Evolutionary conservation across 805 yeast species (phyloP).

Genomic region (Peterozyma toletana): DNA sequence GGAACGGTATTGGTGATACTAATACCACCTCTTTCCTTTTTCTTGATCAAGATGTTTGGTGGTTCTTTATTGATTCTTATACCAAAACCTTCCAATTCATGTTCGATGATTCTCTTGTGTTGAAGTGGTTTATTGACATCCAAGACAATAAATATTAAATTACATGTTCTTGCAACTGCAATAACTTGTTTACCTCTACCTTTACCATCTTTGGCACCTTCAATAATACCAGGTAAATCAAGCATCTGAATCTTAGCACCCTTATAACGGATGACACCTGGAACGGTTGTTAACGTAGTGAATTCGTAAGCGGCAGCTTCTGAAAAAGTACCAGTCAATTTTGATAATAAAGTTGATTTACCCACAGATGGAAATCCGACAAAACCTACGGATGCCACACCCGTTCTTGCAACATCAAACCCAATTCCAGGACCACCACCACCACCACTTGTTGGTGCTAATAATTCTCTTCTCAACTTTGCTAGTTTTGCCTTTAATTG

Average conservation of each 20-base stretch:
- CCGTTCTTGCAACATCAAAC: constrained; percentile 97
- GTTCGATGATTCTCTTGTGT: constrained; percentile 89
- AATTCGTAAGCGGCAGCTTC: constrained; percentile 98
- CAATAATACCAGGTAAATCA: constrained; percentile 85
- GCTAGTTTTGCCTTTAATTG: constrained; percentile 96
- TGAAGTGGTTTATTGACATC: constrained; percentile 96
- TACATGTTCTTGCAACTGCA: constrained; percentile 98
- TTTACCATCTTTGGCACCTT: constrained; percentile 87
- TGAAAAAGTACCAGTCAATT: constrained; percentile 91
- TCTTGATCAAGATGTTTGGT: constrained; percentile 86
- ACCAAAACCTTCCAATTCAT: constrained; percentile 96
- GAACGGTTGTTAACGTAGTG: constrained; percentile 95
- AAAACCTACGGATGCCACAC: constrained; percentile 95
- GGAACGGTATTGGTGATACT: constrained; percentile 92
- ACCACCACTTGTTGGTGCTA: constrained; percentile 64
- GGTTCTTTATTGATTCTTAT: constrained; percentile 87
- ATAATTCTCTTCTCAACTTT: constrained; percentile 84
- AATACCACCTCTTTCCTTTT: constrained; percentile 94
- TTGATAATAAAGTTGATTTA: constrained; percentile 76
- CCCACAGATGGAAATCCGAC: constrained; percentile 98
- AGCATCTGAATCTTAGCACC: constrained; percentile 98
- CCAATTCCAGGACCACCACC: constrained; percentile 95
- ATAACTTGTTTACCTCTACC: constrained; percentile 96
- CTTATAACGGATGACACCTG: constrained; percentile 90
- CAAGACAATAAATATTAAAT: constrained; percentile 83